Evolutionary conservation across 176 grass and related monocot species (phyloP), one percentile per base, ranked within the genome.

Genomic region (Hordeum marinum): DNA sequence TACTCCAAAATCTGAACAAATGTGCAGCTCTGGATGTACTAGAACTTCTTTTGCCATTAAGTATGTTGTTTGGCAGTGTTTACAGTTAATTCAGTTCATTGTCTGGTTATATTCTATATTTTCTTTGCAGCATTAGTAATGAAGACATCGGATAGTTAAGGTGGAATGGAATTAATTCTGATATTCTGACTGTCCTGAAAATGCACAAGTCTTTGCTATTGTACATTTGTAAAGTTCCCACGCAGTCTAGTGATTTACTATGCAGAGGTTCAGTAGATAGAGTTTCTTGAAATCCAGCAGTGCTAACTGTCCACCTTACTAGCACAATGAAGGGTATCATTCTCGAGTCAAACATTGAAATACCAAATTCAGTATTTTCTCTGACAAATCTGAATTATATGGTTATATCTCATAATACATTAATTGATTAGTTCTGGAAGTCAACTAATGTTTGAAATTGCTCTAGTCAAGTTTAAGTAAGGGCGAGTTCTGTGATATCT

Each of bases 11-110:
- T 88, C 42, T 62, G 34, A 68, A 82, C 71, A 75, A 63, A 66
- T 41, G 32, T 76, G 61, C 78, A 75, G 45, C 72, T 67, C 61
- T 35, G 82, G 73, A n/a, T 24, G 35, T 27, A 24, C 60, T 42
- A 71, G 77, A 85, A 25, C 52, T 64, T 82, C 34, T 81, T 92
- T 94, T 82, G 45, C 77, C 36, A 80, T 98, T 76, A 98, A 94
- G 95, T 98, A 91, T 52, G 92, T 78, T 50, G 37, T 76, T 86
- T 0, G 57, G 25, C 4, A 75, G 27, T 23, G 21, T 84, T 41
- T 65, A 61, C 9, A 0, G 21, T 29, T 59, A 57, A 29, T 60
- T 34, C 11, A 6, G 6, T 79, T 34, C 32, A 24, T 79, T 6
- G 24, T 84, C 64, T 35, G 71, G 52, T 77, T 88, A 80, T 39